Base-by-base conservation (phyloP, 2,329 filamentous ascomycete genomes). In the Coniochaeta sp. region DNA sequence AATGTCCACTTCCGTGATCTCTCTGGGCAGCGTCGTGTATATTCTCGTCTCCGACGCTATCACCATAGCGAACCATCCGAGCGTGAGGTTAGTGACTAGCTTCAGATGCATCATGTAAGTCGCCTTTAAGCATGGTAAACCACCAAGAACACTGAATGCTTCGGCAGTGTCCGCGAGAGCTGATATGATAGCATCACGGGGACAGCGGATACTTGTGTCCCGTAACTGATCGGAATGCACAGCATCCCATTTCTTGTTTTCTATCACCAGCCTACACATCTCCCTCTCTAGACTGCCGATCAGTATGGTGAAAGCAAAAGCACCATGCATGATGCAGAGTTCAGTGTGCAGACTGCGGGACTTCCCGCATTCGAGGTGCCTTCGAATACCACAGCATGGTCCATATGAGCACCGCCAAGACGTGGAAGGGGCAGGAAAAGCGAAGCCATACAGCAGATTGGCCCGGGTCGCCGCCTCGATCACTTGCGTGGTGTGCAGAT, bases 1-100 rank as follows among this genome's bases (percentile, higher is more conserved):
- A 2, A 85, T 82, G 55, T 68, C 66, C 9, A 68, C 66, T 60
- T 65, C 64, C 1, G 59, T 19, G 24, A 66, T 19, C 8, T 59
- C 60, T 5, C 58, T 52, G 9, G 63, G 64, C 30, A 65, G 59
- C 12, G 50, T 58, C 32, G 30, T 65, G 58, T 56, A 61, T 8
- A 64, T 24, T 16, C 57, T 47, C 14, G 42, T 47, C 2, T 3
- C 42, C 26, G 42, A 26, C 19, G 19, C 42, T 8, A 12, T 26
- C 17, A 22, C 42, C 10, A 47, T 36, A 12, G 34, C 4, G 9
- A 19, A 22, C 19, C 22, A 26, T 26, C 42, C 42, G 7, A 26
- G 22, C n/a, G 42, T 12, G 2, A 47, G 42, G 8, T 22, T 8
- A 26, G 26, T 8, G 5, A 47, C 22, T 12, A 47, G 19, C 8